Evolutionary conservation across 768 basidiomycete species (phyloP), one percentile per base, ranked within the genome.

Genomic region (Auricularia sp.): DNA sequence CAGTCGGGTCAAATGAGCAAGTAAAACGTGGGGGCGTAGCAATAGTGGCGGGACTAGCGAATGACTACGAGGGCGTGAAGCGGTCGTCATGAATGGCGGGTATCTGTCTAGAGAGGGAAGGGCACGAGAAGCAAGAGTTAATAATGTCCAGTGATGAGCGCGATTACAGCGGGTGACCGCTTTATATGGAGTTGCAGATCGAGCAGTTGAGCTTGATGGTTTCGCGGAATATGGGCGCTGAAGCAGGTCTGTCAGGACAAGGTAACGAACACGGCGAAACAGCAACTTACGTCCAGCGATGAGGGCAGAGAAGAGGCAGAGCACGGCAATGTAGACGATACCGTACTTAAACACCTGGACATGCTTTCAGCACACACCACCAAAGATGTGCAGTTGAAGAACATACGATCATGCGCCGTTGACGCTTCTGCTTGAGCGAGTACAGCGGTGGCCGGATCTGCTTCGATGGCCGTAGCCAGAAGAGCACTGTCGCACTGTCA

Each of bases 381-480:
- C 16, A 54, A 16, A 61, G 11, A 42, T 7, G 39, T 14, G 59
- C 42, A 44, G 34, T 7, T 37, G 51, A 62, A 54, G 66, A 37
- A 79, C 86, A 73, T 73, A 96, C 92, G 70, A 95, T 94, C 83
- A 88, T 88, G 65, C 93, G 86, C 63, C 95, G 87, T 73, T 94
- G 92, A 73, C 85, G 85, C 76, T 88, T 89, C 77, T 94, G 90
- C 76, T 92, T 93, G 74, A 92, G 82, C 59, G 89, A 89, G 76
- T 92, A 98, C 70, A 98, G 78, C 0, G 94, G 94, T 2, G 94
- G 87, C 58, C 92, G 90, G 68, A 96, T 96, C 76, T 95, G 94
- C 74, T 92, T 92, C 63, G 92, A 94, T 24, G 93, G 94, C 29
- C 91, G 86, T 61, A 98, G 79, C 96, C 97, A 98, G 82, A 98